Evolutionary conservation across 2,329 filamentous ascomycete genomes (phyloP).

Genomic region (Plenodomus biglobosus): DNA sequence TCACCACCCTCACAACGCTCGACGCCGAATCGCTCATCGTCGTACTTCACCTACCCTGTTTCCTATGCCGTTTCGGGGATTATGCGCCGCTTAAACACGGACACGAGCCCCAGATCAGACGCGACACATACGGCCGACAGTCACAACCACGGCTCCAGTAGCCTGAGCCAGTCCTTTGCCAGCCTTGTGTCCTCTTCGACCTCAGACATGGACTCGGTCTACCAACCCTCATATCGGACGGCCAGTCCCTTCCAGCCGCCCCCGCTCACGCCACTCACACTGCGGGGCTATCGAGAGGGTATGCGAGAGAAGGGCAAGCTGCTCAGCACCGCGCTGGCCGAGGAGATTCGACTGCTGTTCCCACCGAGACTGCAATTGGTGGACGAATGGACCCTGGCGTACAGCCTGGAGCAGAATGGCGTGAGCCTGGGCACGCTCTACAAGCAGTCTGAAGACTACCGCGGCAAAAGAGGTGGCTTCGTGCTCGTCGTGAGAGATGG

Average conservation of each 20-base stretch:
- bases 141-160: constrained; percentile 11
- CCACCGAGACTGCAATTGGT: constrained; percentile 84
- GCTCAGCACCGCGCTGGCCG: constrained; percentile 72
- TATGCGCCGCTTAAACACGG: constrained; percentile 50
- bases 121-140: constrained; percentile 11
- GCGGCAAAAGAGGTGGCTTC: constrained; percentile 75
- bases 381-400: constrained; percentile 82
- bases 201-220: constrained; percentile 59
- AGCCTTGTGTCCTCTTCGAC: constrained; percentile 41
- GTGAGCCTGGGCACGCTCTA: constrained; percentile 86
- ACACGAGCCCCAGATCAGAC: constrained; percentile 32
- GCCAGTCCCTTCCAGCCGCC: constrained; percentile 83
- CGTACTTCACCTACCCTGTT: constrained; percentile 54
- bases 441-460: constrained; percentile 69
- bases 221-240: constrained; percentile 62
- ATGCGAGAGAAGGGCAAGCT: constrained; percentile 65
- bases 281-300: constrained; percentile 65
- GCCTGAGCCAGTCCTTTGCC: constrained; percentile 34
- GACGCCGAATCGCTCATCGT: constrained; percentile 35
- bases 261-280: constrained; percentile 76
- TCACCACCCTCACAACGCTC: constrained; percentile 10
- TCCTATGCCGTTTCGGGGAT: constrained; percentile 53
- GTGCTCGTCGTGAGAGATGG: constrained; percentile 84
- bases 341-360: constrained; percentile 88
- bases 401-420: constrained; percentile 90